phyloP scores from a whole-genome alignment of 2,329 filamentous ascomycete species.

The Alternaria triticina region DNA sequence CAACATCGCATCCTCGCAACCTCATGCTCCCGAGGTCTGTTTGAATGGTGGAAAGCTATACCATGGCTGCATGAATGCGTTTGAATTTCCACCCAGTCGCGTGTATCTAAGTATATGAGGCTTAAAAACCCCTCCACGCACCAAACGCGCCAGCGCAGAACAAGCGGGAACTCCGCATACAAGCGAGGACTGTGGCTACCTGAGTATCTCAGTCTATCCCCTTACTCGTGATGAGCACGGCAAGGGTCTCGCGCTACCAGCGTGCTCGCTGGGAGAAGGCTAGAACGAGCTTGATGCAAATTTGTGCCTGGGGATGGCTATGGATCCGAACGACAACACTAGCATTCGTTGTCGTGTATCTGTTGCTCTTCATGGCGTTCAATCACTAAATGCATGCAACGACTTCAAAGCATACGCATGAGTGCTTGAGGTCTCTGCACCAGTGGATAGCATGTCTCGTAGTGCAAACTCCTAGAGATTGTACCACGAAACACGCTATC shows the following conservation, averaged over 20 bases:
- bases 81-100: background rate
- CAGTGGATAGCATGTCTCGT: background rate
- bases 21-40: background rate
- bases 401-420: background rate
- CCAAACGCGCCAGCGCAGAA: background rate
- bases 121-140: background rate
- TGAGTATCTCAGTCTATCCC: background rate
- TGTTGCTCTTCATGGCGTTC: background rate
- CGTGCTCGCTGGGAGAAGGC: background rate
- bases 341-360: background rate
- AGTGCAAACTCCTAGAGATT: background rate
- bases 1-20: background rate
- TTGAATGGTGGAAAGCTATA: background rate
- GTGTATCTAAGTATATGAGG: background rate
- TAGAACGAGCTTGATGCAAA: background rate
- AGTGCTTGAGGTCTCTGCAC: background rate
- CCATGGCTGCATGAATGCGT: background rate
- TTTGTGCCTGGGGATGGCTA: background rate
- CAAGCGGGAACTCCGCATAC: background rate
- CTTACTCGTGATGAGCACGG: background rate
- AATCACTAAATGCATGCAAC: background rate
- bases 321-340: background rate
- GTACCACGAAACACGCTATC: background rate
- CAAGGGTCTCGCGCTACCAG: background rate
- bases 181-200: background rate